Percentiles rank a stretch among this genome's conserved stretches.
These are phyloP conservation scores for Trypanosoma cruzi DNA, from an alignment of 208 protist genomes.

Conservation along the genomic window DNA sequence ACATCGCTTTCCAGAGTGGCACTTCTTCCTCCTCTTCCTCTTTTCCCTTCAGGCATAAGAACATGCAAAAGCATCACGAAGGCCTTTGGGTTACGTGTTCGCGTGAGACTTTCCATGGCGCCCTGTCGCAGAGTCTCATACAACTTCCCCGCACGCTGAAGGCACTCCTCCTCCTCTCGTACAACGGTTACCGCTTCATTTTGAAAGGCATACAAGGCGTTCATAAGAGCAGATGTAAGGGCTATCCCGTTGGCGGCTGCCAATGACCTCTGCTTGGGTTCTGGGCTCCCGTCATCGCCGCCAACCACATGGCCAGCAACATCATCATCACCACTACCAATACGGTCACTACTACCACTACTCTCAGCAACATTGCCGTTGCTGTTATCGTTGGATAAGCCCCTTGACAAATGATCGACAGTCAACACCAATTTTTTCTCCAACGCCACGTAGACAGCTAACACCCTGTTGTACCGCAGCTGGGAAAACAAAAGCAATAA, in stretches of 20 bases:
- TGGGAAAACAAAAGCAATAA: slow-evolving; percentile 31
- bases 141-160: slow-evolving; percentile 26
- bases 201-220: slow-evolving; percentile 29
- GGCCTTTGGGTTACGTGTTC: slow-evolving; percentile 26
- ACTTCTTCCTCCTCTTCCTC: not conserved
- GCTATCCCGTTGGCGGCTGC: not conserved
- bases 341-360: not conserved
- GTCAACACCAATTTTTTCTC: slow-evolving; percentile 18
- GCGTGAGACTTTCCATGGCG: slow-evolving; percentile 17
- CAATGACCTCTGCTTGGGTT: not conserved
- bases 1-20: not conserved
- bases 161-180: slow-evolving; percentile 13
- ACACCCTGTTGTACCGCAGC: slow-evolving; percentile 7
- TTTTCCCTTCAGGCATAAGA: slow-evolving; percentile 12
- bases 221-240: slow-evolving; percentile 21
- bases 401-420: slow-evolving; percentile 5
- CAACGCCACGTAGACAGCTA: slow-evolving; percentile 20
- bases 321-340: not conserved
- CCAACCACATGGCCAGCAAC: not conserved
- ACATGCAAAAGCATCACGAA: slow-evolving; percentile 35
- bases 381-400: not conserved
- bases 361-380: not conserved
- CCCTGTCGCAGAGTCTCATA: slow-evolving; percentile 19
- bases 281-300: not conserved
- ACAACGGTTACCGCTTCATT: slow-evolving; percentile 7